Percentiles rank a stretch among this genome's conserved stretches.
Evolutionary conservation across 129 eudicot species (phyloP).

Genomic region (Saposhnikovia divaricata): DNA sequence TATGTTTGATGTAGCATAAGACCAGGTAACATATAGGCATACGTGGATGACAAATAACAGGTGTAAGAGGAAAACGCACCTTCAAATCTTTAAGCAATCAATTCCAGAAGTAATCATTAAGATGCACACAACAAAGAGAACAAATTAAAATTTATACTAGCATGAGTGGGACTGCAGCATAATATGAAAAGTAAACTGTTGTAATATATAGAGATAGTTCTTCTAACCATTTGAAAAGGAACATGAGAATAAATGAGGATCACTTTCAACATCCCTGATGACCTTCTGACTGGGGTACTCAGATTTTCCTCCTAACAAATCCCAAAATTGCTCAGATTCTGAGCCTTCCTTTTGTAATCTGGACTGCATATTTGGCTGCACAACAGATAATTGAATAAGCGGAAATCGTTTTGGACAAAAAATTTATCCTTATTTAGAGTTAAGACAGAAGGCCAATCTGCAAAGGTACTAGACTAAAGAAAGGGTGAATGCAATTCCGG

Average conservation of each 20-base stretch:
- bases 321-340: constrained; percentile 87
- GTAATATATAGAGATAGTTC: constrained; percentile 2
- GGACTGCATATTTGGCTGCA: constrained; percentile 81
- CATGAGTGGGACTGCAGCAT: not conserved
- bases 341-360: constrained; percentile 75
- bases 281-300: constrained; percentile 82
- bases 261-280: constrained; percentile 64
- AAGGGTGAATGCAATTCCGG: not conserved
- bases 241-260: constrained; percentile 91
- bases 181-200: not conserved
- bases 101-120: constrained; percentile 22
- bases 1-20: not conserved
- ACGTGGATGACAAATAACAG: not conserved
- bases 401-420: not conserved
- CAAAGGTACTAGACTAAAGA: not conserved
- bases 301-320: constrained; percentile 70
- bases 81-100: constrained; percentile 37
- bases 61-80: constrained; percentile 31
- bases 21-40: not conserved
- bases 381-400: constrained; percentile 10
- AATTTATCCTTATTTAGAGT: not conserved
- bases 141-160: constrained; percentile 6
- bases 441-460: not conserved
- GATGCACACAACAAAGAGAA: constrained; percentile 18
- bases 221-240: constrained; percentile 50